phyloP scores from a whole-genome alignment of 2,329 filamentous ascomycete species.

The Chaetomiaceae sp. region DNA sequence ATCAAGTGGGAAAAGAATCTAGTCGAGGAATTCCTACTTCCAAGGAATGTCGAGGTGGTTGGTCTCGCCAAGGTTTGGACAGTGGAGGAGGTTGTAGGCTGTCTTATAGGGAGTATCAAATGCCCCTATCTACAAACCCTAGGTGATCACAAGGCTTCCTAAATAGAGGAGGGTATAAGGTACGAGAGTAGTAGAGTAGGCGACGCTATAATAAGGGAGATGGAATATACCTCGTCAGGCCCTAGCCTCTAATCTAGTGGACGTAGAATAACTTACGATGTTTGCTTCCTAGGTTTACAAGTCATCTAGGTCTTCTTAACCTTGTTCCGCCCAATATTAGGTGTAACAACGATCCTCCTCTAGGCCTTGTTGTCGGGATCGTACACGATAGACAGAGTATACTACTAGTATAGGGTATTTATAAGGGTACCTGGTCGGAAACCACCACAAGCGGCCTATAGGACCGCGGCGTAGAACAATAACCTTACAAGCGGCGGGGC shows the following conservation, averaged over 20 bases:
- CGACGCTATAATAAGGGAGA: slow-evolving; percentile 7
- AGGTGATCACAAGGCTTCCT: slow-evolving; percentile 12
- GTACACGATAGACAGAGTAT: slow-evolving; percentile 6
- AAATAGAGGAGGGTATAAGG: slow-evolving; percentile 8
- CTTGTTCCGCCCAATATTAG: slow-evolving; percentile 7
- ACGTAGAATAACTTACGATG: slow-evolving; percentile 7
- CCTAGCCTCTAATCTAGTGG: slow-evolving; percentile 8
- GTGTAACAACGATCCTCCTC: slow-evolving; percentile 1
- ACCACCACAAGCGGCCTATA: slow-evolving; percentile 1
- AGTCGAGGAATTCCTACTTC: slow-evolving; percentile 14
- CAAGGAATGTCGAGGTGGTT: slow-evolving; percentile 11
- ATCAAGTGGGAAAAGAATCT: slow-evolving; percentile 15
- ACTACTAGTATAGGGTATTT: slow-evolving; percentile 5
- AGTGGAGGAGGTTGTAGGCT: not conserved
- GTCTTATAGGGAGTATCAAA: slow-evolving; percentile 9
- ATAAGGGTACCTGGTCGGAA: slow-evolving; percentile 4
- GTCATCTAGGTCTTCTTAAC: slow-evolving; percentile 7
- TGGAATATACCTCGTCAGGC: slow-evolving; percentile 12
- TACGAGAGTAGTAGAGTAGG: slow-evolving; percentile 12
- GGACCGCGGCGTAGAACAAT: not conserved
- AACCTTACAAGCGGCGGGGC: slow-evolving; percentile 2
- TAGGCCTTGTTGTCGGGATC: slow-evolving; percentile 4
- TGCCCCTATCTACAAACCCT: slow-evolving; percentile 8
- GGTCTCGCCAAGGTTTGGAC: slow-evolving; percentile 8
- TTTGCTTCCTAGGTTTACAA: slow-evolving; percentile 10